Evolutionary conservation across 2,329 filamentous ascomycete genomes (phyloP), one percentile per base, ranked within the genome.

Genomic region (Penicillium carneum): DNA sequence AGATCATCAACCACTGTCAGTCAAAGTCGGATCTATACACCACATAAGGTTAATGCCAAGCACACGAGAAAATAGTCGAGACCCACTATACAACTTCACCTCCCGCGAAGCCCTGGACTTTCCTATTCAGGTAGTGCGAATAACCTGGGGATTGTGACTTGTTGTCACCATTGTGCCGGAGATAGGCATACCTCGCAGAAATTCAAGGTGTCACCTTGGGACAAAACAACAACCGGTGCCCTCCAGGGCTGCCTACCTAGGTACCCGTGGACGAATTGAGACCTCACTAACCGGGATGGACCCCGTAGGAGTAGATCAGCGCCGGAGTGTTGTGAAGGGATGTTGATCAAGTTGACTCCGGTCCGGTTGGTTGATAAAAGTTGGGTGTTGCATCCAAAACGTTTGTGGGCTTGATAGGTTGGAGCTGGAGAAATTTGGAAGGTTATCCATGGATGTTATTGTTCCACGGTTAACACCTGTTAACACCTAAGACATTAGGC

Each of bases 391-490:
- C 20, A 7, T 45, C 42, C 9, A 45, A 45, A 45, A 45, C 11
- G 42, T 45, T 45, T 45, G 23, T 45, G 42, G 42, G 42, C 43
- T 46, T 46, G 23, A 46, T 29, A 46, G 23, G 43, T 46, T 46
- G 26, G 43, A 46, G 43, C 43, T 46, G 26, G 43, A 12, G 26
- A 46, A 31, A 18, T 46, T 46, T 6, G 33, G 43, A 46, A 10
- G 16, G 10, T 45, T 29, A 45, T 26, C 29, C 29, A 31, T 31
- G 29, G 29, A 46, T 46, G 43, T 46, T 9, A 46, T 11, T 46
- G 26, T 31, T 46, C 43, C 16, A 46, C 26, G 26, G 43, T 46
- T 46, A 46, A 46, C 26, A 31, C 43, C 26, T 6, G 43, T 46
- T 46, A 46, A 46, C 26, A 31, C 43, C 26, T 3, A 46, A 10